phyloP scores from a whole-genome alignment of 345 rosid species.

The Rubroshorea leprosula region DNA sequence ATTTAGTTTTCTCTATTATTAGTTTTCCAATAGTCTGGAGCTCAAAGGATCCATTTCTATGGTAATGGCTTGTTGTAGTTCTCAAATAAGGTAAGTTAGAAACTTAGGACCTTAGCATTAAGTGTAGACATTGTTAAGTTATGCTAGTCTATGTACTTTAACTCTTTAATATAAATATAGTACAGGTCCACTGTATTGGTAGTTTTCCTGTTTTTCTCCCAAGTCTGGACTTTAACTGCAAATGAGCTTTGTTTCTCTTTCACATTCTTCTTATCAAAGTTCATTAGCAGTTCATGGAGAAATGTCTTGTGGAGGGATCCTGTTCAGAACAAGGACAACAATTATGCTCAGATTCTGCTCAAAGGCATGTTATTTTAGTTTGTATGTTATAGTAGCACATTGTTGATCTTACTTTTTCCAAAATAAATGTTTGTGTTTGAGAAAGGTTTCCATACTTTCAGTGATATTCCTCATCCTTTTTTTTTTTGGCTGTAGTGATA shows the following conservation, averaged over 20 bases:
- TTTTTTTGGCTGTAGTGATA: background rate
- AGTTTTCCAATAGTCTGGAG: too few relatives aligned
- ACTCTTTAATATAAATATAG: background rate
- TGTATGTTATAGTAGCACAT: background rate
- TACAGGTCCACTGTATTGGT: background rate
- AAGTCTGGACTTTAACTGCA: background rate
- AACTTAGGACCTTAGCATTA: too few relatives aligned
- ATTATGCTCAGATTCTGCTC: slow-evolving; percentile 25
- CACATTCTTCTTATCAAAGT: slow-evolving; percentile 13
- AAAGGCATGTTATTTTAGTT: slow-evolving; percentile 23
- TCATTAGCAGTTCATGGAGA: slow-evolving; percentile 20
- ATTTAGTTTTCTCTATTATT: too few relatives aligned
- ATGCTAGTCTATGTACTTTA: background rate
- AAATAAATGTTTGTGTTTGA: background rate
- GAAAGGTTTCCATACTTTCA: background rate
- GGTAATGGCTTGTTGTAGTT: too few relatives aligned
- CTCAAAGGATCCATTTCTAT: too few relatives aligned
- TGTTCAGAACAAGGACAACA: slow-evolving; percentile 11
- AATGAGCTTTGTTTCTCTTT: slow-evolving; percentile 5
- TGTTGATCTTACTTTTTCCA: background rate
- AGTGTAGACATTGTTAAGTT: too few relatives aligned
- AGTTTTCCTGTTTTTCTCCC: background rate
- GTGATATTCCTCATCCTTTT: background rate
- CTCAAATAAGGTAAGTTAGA: too few relatives aligned
- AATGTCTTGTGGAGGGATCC: slow-evolving; percentile 14